Evolutionary conservation across 2,329 filamentous ascomycete genomes (phyloP), one percentile per base, ranked within the genome.

Genomic region (Blastomyces gilchristii): DNA sequence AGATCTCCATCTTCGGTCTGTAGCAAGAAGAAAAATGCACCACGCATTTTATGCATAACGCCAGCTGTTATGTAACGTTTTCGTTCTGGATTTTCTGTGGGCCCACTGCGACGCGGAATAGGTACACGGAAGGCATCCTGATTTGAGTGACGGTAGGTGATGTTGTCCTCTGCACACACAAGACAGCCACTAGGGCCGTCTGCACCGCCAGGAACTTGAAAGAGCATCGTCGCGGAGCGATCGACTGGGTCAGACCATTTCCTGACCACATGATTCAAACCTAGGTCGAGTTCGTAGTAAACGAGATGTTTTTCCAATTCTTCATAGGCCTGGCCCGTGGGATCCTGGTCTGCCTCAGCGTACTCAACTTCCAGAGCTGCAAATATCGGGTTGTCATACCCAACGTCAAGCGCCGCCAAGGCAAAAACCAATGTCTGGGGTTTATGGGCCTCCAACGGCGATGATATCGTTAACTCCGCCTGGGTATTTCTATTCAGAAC

Each of bases 1-100:
- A 99, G 81, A 74, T 99, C 95, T n/a, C 94, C 94, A 73, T 99
- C 95, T 63, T 99, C 94, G 0, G 90, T 91, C 74, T 99, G 94
- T 0, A 99, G 79, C 2, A 99, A 83, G 74, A 97, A 96, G 80
- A 99, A 99, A 78, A 99, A 99, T 1, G 92, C 91, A 37, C 91
- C 91, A 70, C 94, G 93, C 73, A 97, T 87, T 75, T 95, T 96
- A 78, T 99, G 94, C 86, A 97, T 93, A n/a, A 96, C 91, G 59
- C 94, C 94, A 2, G 90, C 85, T 1, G 93, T 87, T 64, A 99
- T 94, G 41, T 81, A 86, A 37, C 94, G 87, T 75, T 96, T 97
- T 64, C 95, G 84, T 65, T 91, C 87, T 0, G 93, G 92, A 71
- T 99, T 92, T 74, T 99, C 95, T 0, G 91, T 94, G 9, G 90